These are phyloP conservation scores for Capsicum pubescens DNA, from an alignment of 257 asterid genomes.

Conservation along the genomic window DNA sequence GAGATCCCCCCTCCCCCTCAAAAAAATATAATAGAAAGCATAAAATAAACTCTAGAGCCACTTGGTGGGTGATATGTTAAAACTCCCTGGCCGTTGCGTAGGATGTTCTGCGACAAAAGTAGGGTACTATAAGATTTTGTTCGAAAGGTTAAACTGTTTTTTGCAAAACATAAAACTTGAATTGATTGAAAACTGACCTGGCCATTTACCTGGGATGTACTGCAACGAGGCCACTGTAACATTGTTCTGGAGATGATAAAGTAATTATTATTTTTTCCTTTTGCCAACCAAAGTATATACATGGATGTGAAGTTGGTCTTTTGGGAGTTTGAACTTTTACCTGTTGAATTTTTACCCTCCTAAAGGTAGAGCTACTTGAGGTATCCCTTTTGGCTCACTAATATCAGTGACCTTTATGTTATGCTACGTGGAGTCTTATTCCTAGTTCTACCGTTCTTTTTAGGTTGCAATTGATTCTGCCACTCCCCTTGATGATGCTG, in stretches of 20 bases:
- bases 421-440: not conserved
- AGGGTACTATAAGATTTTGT: not conserved
- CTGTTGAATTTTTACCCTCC: not conserved
- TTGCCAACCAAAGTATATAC: not conserved
- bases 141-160: not conserved
- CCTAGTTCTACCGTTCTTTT: constrained; percentile 26
- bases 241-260: not conserved
- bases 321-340: not conserved
- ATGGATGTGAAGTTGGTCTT: not conserved
- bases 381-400: not conserved
- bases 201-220: not conserved
- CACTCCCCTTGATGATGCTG: constrained; percentile 95
- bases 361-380: not conserved
- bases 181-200: not conserved
- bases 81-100: not conserved
- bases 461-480: constrained; percentile 99
- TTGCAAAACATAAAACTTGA: not conserved
- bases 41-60: not conserved
- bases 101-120: not conserved
- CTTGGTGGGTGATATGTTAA: not conserved
- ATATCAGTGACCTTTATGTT: constrained; percentile 12
- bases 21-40: not conserved
- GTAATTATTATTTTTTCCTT: not conserved
- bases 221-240: not conserved
- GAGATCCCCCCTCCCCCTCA: not conserved